phyloP scores from a whole-genome alignment of 805 yeast genomes.

The Kuraishia molischiana region DNA sequence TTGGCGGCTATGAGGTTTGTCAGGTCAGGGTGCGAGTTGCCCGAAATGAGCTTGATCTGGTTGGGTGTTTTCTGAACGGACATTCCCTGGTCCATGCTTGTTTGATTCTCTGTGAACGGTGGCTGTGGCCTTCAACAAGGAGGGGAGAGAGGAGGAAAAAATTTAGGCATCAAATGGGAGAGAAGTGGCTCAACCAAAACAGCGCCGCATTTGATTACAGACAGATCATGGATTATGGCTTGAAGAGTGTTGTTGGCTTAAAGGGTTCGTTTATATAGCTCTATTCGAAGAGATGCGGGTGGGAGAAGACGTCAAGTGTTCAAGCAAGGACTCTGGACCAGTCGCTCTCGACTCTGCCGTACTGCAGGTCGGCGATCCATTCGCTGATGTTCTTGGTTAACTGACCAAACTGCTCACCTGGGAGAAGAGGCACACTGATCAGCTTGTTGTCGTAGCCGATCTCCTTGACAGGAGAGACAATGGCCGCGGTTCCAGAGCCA shows the following conservation, averaged over 20 bases:
- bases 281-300: no score
- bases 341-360: slow-evolving; percentile 68
- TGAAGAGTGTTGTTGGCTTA: no score
- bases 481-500: slow-evolving; percentile 97
- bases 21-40: slow-evolving; percentile 78
- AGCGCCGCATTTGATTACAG: no score
- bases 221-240: no score
- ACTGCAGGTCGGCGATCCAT: slow-evolving; percentile 88
- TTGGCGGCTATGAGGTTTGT: slow-evolving; percentile 61
- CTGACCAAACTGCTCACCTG: slow-evolving; percentile 71
- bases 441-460: slow-evolving; percentile 72
- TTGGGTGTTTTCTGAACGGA: slow-evolving; percentile 25
- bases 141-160: no score
- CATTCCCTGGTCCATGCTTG: slow-evolving; percentile 13
- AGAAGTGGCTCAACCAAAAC: no score
- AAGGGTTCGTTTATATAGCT: no score
- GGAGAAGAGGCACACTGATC: slow-evolving; percentile 70
- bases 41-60: slow-evolving; percentile 40
- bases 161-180: no score
- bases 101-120: no score
- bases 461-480: slow-evolving; percentile 86
- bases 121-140: no score
- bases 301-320: no score
- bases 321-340: slow-evolving; percentile 39
- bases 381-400: slow-evolving; percentile 68